Evolutionary conservation across 495 filamentous ascomycete genomes (phyloP), one percentile per base, ranked within the genome.

Genomic region (Aspergillus panamensis): DNA sequence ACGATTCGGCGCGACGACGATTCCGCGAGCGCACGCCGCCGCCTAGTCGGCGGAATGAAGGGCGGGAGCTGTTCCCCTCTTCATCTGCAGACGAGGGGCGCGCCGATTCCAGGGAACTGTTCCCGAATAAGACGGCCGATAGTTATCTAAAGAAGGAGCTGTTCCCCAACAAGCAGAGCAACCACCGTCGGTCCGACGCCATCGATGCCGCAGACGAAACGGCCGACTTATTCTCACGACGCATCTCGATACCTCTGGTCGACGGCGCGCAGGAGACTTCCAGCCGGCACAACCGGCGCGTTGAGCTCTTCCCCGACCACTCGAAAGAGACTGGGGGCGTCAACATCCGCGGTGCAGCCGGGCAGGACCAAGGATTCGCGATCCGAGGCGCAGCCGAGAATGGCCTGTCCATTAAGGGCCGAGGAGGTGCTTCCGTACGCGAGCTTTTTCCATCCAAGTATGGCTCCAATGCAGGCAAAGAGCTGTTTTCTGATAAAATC

Each of bases 361-460:
- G 62, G 17, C 77, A 76, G 39, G 76, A 83, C 48, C 76, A 81
- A 56, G 87, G 82, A 1, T 80, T 86, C 62, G 77, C 81, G 6
- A 89, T 93, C 62, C 87, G 87, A 43, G 89, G 88, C 3, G 75
- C 77, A 16, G 69, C 72, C 31, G 62, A 58, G 14, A 52, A 74
- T 20, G 76, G 77, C 8, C 60, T 76, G 8, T 76, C 77, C 1
- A 77, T 78, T 55, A 80, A 79, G 55, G 76, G 76, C 43, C 69
- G 66, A 17, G 72, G 72, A 9, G 40, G 48, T 17, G 70, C 80
- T 10, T 84, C 81, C 1, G 84, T 80, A 3, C 85, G 82, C 52
- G 89, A 92, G 66, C 69, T 92, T 13, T 92, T 92, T 56, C 87
- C 88, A 9, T 78, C 79, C 5, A 87, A 84, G 58, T 83, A 83